Percentiles rank a stretch among this genome's conserved stretches.
Conservation (phyloP, 352 stramenopile species). For the Plasmopara muralis region DNA sequence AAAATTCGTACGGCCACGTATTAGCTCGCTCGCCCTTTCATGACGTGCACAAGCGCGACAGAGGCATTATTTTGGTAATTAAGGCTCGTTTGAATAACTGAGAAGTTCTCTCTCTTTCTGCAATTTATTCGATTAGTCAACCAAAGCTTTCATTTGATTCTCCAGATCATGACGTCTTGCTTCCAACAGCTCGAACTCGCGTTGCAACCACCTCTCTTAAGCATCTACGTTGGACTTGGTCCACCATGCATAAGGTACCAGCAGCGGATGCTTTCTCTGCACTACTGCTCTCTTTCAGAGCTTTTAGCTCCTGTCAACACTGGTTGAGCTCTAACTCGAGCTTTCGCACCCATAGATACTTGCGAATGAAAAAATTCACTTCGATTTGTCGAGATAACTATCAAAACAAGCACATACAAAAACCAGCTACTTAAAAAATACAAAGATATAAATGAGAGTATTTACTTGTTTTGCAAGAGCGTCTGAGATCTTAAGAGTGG, state of each 20-base stretch:
- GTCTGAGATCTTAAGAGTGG: slow-evolving; percentile 57
- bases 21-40: no score
- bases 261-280: slow-evolving; percentile 29
- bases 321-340: slow-evolving; percentile 34
- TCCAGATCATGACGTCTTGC: slow-evolving; percentile 46
- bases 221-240: slow-evolving; percentile 22
- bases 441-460: background rate
- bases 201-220: slow-evolving; percentile 32
- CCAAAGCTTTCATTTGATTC: slow-evolving; percentile 39
- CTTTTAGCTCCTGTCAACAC: slow-evolving; percentile 32
- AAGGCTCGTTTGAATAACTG: no score
- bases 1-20: no score
- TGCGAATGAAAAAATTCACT: slow-evolving; percentile 45
- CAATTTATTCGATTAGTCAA: slow-evolving; percentile 33
- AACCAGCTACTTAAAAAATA: background rate
- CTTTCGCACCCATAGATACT: slow-evolving; percentile 39
- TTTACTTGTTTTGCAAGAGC: slow-evolving; percentile 49
- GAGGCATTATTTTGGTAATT: no score
- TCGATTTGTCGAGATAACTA: slow-evolving; percentile 45
- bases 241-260: slow-evolving; percentile 27
- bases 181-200: slow-evolving; percentile 48
- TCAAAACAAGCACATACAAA: background rate
- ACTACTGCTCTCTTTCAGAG: slow-evolving; percentile 17
- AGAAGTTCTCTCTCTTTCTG: slow-evolving; percentile 26
- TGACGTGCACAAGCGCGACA: no score